Base-by-base conservation (phyloP, 2,329 filamentous ascomycete species). In the Aspergillus chevalieri region DNA sequence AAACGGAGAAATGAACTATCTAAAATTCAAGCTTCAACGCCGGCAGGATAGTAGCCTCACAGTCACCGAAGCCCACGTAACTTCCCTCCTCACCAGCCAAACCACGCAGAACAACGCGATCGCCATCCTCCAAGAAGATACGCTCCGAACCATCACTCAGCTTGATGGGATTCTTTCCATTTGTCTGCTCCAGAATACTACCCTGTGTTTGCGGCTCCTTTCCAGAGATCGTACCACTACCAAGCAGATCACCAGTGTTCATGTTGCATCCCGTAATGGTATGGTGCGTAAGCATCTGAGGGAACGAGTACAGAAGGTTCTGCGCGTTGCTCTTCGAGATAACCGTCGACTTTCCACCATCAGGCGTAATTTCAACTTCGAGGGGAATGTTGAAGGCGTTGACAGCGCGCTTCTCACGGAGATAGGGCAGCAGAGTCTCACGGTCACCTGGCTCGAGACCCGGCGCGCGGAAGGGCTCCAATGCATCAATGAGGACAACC, bases 261-360 rank as follows among this genome's bases (percentile, higher is more conserved):
- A 93, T 77, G 3, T 83, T 82, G 65, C 87, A 93, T 5, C 87
- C 87, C 1, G 84, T 86, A 43, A 88, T 78, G 1, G 84, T 83
- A 64, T 92, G 87, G 65, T 92, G 87, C 1, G 87, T 81, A 38
- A 92, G 74, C 86, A 91, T 90, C 66, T 92, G 87, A 4, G 85
- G 80, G 70, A 91, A 92, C 0, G 86, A 90, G 78, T 83, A 92
- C n/a, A 92, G 75, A 9, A 92, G 74, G 60, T 91, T 79, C 56
- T 76, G 80, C 8, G 83, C 79, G 50, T 77, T 85, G 52, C 77
- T 85, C 53, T 70, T 76, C 1, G 78, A 75, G 43, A 91, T 78
- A 0, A 79, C 80, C 0, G 80, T 82, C 0, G 77, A 71, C 45
- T 73, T 71, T 26, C 77, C 78, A 8, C 75, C 73, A 36, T 68